phyloP scores from a whole-genome alignment of 2,329 filamentous ascomycete species.

The Colletotrichum filicis region DNA sequence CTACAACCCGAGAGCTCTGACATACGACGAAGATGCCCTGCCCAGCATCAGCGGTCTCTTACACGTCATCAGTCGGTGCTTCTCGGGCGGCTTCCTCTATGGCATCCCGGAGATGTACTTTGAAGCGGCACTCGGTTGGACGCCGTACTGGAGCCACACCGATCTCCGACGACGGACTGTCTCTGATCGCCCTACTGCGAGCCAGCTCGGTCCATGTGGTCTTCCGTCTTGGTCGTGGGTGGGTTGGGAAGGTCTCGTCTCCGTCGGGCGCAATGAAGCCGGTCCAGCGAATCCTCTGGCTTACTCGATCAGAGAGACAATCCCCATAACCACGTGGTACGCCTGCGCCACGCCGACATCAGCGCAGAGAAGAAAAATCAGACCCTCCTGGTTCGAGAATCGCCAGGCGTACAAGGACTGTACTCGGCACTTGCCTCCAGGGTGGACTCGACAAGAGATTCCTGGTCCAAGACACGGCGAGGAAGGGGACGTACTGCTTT shows the following conservation, averaged over 20 bases:
- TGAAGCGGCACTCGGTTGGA: conserved; percentile 4
- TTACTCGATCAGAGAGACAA: background rate
- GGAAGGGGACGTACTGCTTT: background rate
- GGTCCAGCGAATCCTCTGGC: background rate
- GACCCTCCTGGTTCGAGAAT: background rate
- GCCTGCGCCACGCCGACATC: background rate
- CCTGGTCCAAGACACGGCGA: background rate
- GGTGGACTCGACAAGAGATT: background rate
- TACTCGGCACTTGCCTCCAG: background rate
- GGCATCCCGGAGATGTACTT: conserved; percentile 8
- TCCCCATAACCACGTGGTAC: conserved; percentile 8
- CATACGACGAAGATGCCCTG: conserved; percentile 42
- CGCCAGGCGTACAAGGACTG: background rate
- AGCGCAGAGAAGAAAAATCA: background rate
- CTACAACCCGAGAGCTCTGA: conserved; percentile 44
- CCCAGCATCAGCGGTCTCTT: background rate
- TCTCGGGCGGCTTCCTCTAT: background rate
- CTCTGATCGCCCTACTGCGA: background rate
- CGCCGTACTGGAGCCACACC: background rate
- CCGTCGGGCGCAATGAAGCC: background rate
- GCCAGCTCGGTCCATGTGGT: background rate
- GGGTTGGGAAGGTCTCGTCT: background rate
- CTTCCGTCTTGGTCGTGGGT: conserved; percentile 10
- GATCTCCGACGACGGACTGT: background rate
- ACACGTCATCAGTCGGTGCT: background rate